Base-by-base conservation (phyloP, 768 basidiomycete genomes). In the Omphalotus guepiniiformis region DNA sequence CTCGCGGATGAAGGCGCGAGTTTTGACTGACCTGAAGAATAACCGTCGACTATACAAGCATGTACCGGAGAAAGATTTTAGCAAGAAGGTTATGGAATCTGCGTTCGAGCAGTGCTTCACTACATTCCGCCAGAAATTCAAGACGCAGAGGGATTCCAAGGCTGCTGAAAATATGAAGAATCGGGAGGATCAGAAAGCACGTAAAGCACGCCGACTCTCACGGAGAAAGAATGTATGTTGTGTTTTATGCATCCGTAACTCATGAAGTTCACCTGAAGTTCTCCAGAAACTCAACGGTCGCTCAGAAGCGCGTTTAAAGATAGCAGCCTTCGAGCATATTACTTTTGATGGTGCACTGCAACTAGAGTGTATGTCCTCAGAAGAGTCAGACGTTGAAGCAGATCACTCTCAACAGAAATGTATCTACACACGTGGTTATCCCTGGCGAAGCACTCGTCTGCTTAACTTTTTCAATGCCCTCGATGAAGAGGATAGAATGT, bases 361-460 rank as follows among this genome's bases (percentile, higher is more conserved):
- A 51, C 51, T 79, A 16, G 87, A 88, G 39, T 88, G 85, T 63
- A 86, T 88, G 82, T 89, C 87, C 22, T 83, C 82, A 25, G 87
- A 89, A 53, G 87, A 89, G 60, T 88, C 86, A 12, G 79, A 80
- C 52, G 62, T 65, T 27, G 64, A 62, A 25, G 61, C 58, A 50
- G 67, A 65, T 26, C 53, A 26, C 8, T 39, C 46, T n/a, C 37
- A 47, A 21, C 36, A 25, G 13, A 39, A 39, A 22, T n/a, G 72
- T 7, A 63, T 88, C 19, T 73, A 71, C 22, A 74, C 81, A 21
- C 82, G 78, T 36, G 82, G 83, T 0, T 72, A 75, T 52, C 56
- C 72, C 0, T 89, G 87, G 87, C 74, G 87, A n/a, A 86, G 84
- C 58, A 58, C 64, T 5, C 78, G 84, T 15, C 65, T 89, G 23